Percentiles rank a stretch among this genome's conserved stretches.
These are phyloP conservation scores for Martiniozyma asiatica DNA, from an alignment of 1,139 yeast genomes.

Conservation along the genomic window DNA sequence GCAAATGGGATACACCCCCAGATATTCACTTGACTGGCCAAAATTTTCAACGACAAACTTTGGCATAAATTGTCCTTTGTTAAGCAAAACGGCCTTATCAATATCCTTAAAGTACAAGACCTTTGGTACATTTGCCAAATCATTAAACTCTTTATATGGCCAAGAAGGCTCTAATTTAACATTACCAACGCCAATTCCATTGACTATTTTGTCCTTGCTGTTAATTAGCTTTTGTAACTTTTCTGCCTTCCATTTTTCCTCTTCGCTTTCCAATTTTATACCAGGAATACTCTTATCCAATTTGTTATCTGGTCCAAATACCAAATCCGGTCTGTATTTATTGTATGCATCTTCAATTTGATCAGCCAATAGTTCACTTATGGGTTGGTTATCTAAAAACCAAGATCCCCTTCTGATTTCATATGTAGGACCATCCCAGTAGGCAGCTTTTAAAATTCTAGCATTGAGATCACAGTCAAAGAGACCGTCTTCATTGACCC, in stretches of 20 bases:
- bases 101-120: constrained; percentile 26
- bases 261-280: constrained; percentile 13
- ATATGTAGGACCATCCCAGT: constrained; percentile 84
- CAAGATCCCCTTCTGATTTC: constrained; percentile 80
- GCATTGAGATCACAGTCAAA: constrained; percentile 55
- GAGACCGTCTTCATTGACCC: constrained; percentile 73
- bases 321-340: constrained; percentile 19
- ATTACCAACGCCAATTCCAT: constrained; percentile 8
- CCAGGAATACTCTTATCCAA: constrained; percentile 7
- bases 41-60: constrained; percentile 14
- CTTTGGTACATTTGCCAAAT: constrained; percentile 17
- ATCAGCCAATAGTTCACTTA: constrained; percentile 37
- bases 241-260: constrained; percentile 7
- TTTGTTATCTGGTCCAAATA: too few species aligned
- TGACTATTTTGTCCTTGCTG: constrained; percentile 14
- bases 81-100: constrained; percentile 25
- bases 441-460: constrained; percentile 53
- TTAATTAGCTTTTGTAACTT: not conserved
- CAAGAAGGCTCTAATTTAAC: constrained; percentile 7
- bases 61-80: constrained; percentile 16
- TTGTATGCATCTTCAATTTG: constrained; percentile 49
- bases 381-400: constrained; percentile 55
- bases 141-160: constrained; percentile 17
- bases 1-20: constrained; percentile 20
- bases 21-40: constrained; percentile 13